Evolutionary conservation across 2,329 filamentous ascomycete species (phyloP).

Genomic region (Alternaria infectoria): DNA sequence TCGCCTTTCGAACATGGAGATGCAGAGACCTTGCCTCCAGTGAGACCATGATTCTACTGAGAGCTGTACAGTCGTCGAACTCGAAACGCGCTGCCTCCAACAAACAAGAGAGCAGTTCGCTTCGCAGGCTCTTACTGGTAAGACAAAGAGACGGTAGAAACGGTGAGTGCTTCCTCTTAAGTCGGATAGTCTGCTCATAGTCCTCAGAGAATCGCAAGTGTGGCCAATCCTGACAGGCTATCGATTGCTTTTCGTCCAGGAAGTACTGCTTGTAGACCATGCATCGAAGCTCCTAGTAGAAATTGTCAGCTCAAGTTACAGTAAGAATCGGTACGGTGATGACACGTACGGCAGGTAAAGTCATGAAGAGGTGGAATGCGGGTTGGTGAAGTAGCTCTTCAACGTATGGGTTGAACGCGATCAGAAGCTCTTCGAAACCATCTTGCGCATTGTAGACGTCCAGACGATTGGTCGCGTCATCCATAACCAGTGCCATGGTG

Average conservation of each 20-base stretch:
- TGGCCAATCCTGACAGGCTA: background rate
- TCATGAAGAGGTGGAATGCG: background rate
- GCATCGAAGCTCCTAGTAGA: background rate
- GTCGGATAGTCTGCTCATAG: background rate
- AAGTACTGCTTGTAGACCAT: slow-evolving; percentile 11
- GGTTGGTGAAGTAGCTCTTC: background rate
- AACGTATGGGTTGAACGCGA: background rate
- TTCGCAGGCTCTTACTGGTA: background rate
- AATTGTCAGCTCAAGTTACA: background rate
- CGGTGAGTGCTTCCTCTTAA: background rate
- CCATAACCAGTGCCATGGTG: background rate
- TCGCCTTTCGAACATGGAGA: background rate
- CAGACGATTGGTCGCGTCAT: background rate
- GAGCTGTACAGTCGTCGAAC: background rate
- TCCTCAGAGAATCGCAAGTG: background rate
- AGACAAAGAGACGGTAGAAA: slow-evolving; percentile 5
- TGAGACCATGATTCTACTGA: background rate
- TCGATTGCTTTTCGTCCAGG: slow-evolving; percentile 1
- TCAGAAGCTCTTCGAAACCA: background rate
- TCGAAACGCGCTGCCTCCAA: background rate
- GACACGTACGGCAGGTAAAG: background rate
- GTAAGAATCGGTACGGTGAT: background rate
- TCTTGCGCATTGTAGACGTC: background rate
- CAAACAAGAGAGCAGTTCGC: background rate
- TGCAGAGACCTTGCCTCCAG: background rate